phyloP scores from a whole-genome alignment of 768 basidiomycete genomes.

The Podaxis sp. region DNA sequence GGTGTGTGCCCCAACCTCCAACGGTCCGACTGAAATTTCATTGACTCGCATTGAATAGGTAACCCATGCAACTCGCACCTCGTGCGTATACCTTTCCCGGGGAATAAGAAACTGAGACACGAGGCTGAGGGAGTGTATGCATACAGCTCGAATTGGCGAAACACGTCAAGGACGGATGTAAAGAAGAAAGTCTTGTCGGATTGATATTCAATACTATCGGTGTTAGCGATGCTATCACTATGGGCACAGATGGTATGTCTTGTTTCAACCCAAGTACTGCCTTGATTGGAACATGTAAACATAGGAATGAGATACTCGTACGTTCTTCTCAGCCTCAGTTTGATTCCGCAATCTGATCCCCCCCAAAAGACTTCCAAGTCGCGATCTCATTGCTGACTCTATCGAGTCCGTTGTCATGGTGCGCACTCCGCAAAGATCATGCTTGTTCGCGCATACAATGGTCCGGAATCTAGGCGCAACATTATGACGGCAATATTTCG shows the following conservation, averaged over 20 bases:
- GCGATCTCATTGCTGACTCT: conserved; percentile 88
- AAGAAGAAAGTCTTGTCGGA: conserved; percentile 77
- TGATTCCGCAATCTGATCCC: not conserved
- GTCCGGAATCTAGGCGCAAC: conserved; percentile 58
- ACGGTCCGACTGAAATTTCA: not conserved
- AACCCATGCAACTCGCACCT: conserved; percentile 88
- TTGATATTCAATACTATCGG: conserved; percentile 86
- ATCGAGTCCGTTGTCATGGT: conserved; percentile 55
- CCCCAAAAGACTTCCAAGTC: conserved; percentile 66
- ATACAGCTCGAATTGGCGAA: conserved; percentile 75
- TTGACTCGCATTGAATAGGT: conserved; percentile 38
- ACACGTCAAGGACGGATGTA: conserved; percentile 81
- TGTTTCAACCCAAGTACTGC: not conserved
- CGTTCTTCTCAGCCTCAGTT: conserved; percentile 26
- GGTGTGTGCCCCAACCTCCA: conserved; percentile 39
- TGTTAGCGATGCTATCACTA: conserved; percentile 84
- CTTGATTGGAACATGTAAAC: not conserved
- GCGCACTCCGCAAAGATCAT: conserved; percentile 26
- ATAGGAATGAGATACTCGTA: conserved; percentile 88
- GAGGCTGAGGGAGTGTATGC: not conserved
- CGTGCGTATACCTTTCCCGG: conserved; percentile 36
- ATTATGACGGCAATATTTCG: conserved; percentile 86
- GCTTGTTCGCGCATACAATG: not conserved
- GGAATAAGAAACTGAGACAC: not conserved
- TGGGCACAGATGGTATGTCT: conserved; percentile 78